phyloP scores from a whole-genome alignment of 2,329 filamentous ascomycete species.

The Diaporthe capsici region DNA sequence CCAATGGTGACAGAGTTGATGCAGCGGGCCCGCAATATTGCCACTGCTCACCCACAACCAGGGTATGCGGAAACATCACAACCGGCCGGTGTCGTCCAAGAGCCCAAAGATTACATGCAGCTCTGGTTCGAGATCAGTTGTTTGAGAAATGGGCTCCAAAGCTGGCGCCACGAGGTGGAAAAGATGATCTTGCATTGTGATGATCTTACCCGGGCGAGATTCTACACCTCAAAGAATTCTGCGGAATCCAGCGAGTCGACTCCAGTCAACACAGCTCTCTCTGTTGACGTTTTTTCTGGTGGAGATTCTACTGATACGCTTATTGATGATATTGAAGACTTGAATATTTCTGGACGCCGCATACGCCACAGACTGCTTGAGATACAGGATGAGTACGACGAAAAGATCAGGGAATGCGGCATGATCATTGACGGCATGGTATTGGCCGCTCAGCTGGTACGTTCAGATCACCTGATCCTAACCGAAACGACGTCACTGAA shows the following conservation, averaged over 20 bases:
- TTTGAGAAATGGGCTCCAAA: not conserved
- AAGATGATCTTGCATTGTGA: conserved; percentile 8
- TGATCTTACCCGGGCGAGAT: not conserved
- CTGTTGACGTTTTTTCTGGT: not conserved
- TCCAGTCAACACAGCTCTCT: not conserved
- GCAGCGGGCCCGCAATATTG: not conserved
- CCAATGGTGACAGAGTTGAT: not conserved
- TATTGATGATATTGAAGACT: not conserved
- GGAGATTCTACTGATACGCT: not conserved
- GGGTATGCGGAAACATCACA: not conserved
- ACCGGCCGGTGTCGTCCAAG: not conserved
- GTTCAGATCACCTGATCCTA: not conserved
- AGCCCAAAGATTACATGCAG: not conserved
- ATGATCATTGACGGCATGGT: conserved; percentile 16
- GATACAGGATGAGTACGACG: not conserved
- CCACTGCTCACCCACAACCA: not conserved
- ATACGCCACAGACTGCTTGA: not conserved
- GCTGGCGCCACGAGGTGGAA: not conserved
- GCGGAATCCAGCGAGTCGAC: not conserved
- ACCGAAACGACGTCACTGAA: not conserved
- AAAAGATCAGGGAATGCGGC: conserved; percentile 1
- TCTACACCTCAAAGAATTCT: not conserved
- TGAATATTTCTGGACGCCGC: not conserved
- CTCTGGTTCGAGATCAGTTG: not conserved
- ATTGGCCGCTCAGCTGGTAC: conserved; percentile 5